Percentiles rank a stretch among this genome's conserved stretches.
phyloP scores from a whole-genome alignment of 2,329 filamentous ascomycete genomes.

The Ceratocystis lukuohia region DNA sequence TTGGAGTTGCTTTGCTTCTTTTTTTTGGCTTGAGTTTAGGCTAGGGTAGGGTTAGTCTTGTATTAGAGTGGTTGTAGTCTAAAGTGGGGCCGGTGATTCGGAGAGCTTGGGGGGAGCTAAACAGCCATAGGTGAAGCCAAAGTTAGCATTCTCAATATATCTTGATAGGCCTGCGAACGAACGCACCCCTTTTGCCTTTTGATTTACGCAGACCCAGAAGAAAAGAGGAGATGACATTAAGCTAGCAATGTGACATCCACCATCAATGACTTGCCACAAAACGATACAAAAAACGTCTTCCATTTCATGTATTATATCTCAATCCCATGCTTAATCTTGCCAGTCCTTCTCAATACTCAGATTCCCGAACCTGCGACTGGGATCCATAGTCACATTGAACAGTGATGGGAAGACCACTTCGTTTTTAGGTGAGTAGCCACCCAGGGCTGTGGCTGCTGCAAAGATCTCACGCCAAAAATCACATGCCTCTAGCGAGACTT shows the following conservation, averaged over 20 bases:
- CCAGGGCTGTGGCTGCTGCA: constrained; percentile 24
- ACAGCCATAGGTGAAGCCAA: background rate
- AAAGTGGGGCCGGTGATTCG: background rate
- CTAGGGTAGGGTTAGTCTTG: background rate
- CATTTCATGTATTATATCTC: too few species aligned
- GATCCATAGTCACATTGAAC: constrained; percentile 12
- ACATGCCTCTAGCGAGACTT: constrained; percentile 25
- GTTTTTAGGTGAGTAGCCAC: constrained; percentile 25
- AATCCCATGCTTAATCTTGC: background rate
- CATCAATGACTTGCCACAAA: too few species aligned
- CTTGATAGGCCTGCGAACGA: too few species aligned
- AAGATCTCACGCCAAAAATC: constrained; percentile 26
- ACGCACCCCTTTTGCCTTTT: too few species aligned
- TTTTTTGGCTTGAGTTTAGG: background rate
- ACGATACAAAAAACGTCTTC: too few species aligned
- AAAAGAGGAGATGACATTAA: too few species aligned
- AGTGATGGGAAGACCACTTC: constrained; percentile 11
- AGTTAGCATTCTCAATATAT: background rate
- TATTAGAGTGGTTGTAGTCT: background rate
- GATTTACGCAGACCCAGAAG: too few species aligned
- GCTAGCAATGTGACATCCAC: too few species aligned
- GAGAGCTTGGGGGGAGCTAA: background rate
- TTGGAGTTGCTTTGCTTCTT: too few species aligned
- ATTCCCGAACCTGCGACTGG: constrained; percentile 7
- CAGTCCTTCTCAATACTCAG: background rate